Base-by-base conservation (phyloP, 768 basidiomycete genomes). In the Tricholoma bakamatsutake region DNA sequence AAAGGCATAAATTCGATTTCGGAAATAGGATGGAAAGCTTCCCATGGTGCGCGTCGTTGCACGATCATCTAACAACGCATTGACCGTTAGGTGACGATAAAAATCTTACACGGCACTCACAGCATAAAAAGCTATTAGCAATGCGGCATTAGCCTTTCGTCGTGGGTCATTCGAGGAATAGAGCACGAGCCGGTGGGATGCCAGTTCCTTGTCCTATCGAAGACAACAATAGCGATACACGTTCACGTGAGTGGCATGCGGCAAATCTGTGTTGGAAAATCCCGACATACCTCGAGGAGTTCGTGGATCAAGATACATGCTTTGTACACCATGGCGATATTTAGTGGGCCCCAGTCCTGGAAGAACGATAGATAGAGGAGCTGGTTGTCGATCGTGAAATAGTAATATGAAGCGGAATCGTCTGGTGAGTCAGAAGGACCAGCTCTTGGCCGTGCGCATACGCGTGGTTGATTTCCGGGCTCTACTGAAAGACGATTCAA, bases 1-100 rank as follows among this genome's bases (percentile, higher is more conserved):
- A 98, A 98, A 13, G 92, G 88, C 85, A 93, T 90, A 67, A 95
- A 93, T 71, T 96, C 92, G 35, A 94, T 67, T 65, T 93, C 86
- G 31, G 93, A 90, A 52, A 98, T 87, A 2, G 96, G 95, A 61
- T 92, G 86, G 68, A 98, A 95, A 2, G 94, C 93, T 70, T 95
- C 91, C 86, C 92, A 95, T 30, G 96, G 95, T 17, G 89, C 81
- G 56, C 87, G 86, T 53, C 88, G 80, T 69, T 88, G 85, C 1
- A 97, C 93, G 61, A 98, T 94, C 84, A 98, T 87, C 94, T 97
- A 65, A 24, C 49, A 43, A 53, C 50, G 53, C 49, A 57, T 62
- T 45, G 51, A 51, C 35, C 47, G 33, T 30, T 50, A 40, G 54
- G 21, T 62, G 43, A 45, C 39, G 46, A 56, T 50, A 15, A 1